Evolutionary conservation across 106 monocot species (phyloP), one percentile per base, ranked within the genome.

Genomic region (Dioscorea zingiberensis): DNA sequence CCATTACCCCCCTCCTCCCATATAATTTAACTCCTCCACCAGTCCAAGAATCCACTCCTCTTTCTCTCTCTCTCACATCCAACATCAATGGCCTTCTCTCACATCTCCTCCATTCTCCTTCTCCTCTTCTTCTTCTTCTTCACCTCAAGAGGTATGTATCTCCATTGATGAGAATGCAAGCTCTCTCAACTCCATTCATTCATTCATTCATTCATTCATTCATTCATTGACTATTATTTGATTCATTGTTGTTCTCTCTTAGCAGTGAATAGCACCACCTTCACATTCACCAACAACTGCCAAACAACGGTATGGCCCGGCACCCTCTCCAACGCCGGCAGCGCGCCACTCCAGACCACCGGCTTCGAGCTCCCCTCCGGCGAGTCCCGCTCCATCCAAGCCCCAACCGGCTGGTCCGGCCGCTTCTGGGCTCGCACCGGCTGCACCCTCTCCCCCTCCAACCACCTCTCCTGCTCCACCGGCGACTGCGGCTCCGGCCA

Each of bases 401-500:
- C 59, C 13, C 80, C 84, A 2, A 7, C 76, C 26, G 54, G 47
- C 16, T 85, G 84, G 84, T 85, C 84, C 13, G 84, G 84, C 44
- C 76, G 84, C 10, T 24, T 85, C 48, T 85, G 84, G 84, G 84
- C 46, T 56, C 76, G 81, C 27, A 76, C 73, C 14, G 44, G 45
- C 67, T 85, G 85, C 57, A 46, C 73, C 47, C 30, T 56, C 28
- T 68, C 78, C 57, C 14, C 78, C 30, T 44, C 63, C 46, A 54
- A 63, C 58, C 45, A 23, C 4, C 67, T 67, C 66, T 44, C 79
- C 57, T 78, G 74, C 71, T 66, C 64, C 62, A 84, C 78, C 10
- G 86, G 76, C 23, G 82, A 81, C 73, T 75, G 79, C 60, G 76
- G 76, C 54, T 80, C 84, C 25, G 72, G 75, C 21, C 3, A 48